Evolutionary conservation across 1,139 yeast species (phyloP), one percentile per base, ranked within the genome.

Genomic region (Pichia sp.): DNA sequence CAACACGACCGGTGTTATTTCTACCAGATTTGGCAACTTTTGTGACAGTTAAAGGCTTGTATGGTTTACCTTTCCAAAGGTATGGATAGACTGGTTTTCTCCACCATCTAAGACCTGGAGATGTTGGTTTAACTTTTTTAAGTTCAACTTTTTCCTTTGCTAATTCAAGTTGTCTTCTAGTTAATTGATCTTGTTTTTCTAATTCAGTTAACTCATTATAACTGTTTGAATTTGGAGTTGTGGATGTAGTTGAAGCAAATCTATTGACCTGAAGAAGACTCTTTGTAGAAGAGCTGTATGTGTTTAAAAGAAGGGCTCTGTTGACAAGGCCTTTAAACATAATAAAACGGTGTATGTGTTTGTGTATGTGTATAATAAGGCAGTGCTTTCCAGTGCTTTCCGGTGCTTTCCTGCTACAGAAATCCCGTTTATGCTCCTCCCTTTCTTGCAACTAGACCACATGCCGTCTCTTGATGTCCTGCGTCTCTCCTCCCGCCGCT

Each of bases 81-180:
- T 91, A 87, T 15, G 86, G 82, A 62, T 89, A 91, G 10, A 88
- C 72, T 34, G 97, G 97, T 53, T 81, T 76, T 57, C 86, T 76
- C 69, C 78, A 86, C 85, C 95, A 88, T 55, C 96, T 78, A 48
- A 88, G 66, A 56, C 95, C 91, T 2, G 96, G 96, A 35, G 91
- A 82, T 28, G 80, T 76, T 40, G 93, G 91, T 53, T 86, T 87
- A 53, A 79, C 76, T 47, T 76, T 72, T 63, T 83, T 86, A 70
- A 88, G 72, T 54, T 73, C 74, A 33, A 84, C 86, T 43, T 76
- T 73, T 37, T 83, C 79, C 58, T 80, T 76, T 43, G 85, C 74
- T 50, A 86, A 70, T 59, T 80, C 82, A 40, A 84, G 71, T 63
- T 88, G 91, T 61, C 83, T 73, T 53, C 75, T 76, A 57, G 80